These are phyloP conservation scores for Pseudohalonectria lignicola DNA, from an alignment of 2,329 filamentous ascomycete species.

Conservation along the genomic window DNA sequence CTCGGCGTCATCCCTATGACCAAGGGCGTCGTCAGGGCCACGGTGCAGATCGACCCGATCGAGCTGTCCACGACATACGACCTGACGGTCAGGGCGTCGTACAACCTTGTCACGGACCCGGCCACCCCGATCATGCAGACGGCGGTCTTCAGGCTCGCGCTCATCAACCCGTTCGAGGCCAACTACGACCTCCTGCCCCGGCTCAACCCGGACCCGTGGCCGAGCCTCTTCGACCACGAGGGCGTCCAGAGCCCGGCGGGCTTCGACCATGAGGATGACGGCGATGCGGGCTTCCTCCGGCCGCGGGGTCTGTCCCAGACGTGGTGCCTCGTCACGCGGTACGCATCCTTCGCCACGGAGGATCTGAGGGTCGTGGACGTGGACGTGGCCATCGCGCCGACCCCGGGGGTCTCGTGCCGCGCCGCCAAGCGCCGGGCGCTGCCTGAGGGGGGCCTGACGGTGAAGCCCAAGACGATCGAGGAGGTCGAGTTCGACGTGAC, in stretches of 20 bases:
- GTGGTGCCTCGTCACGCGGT: constrained; percentile 67
- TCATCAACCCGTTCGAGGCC: constrained; percentile 80
- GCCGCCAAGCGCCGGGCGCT: constrained; percentile 26
- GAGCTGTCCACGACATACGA: constrained; percentile 47
- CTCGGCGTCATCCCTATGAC: constrained; percentile 37
- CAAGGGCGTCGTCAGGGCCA: constrained; percentile 28
- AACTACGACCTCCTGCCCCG: constrained; percentile 80
- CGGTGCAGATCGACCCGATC: constrained; percentile 39
- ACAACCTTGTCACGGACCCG: constrained; percentile 68
- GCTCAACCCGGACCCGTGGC: constrained; percentile 71
- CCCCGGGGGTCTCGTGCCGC: constrained; percentile 49
- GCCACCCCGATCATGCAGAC: constrained; percentile 73
- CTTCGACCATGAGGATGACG: too few species aligned
- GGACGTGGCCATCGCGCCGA: constrained; percentile 34
- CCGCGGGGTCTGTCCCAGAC: constrained; percentile 61
- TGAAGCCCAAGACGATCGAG: constrained; percentile 57
- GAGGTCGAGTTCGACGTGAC: constrained; percentile 64
- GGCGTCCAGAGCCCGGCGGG: constrained; percentile 23
- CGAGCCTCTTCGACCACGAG: constrained; percentile 67
- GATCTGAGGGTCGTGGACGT: constrained; percentile 54
- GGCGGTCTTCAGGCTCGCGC: constrained; percentile 54
- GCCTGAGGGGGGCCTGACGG: constrained; percentile 30
- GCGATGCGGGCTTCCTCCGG: constrained; percentile 4
- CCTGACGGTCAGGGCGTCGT: constrained; percentile 62
- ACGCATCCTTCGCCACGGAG: constrained; percentile 68